Conservation (phyloP, 805 yeast species). For the Schwanniomyces yamadae region DNA sequence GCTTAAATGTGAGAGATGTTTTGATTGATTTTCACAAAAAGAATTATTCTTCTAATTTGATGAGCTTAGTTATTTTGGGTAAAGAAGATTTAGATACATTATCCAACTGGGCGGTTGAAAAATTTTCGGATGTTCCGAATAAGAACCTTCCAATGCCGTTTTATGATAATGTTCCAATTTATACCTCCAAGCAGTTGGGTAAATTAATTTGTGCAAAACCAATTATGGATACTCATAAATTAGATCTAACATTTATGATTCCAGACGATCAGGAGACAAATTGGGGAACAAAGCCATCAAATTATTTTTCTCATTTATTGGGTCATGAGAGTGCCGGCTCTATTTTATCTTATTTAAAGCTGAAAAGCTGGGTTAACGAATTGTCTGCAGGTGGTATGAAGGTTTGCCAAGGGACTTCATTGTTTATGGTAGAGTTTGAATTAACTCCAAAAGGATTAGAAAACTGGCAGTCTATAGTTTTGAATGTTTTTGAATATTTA, state of each 20-base stretch:
- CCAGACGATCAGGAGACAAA: constrained; percentile 65
- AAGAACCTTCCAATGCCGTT: constrained; percentile 42
- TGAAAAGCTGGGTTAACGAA: constrained; percentile 73
- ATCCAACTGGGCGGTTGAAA: constrained; percentile 65
- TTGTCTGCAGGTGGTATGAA: constrained; percentile 71
- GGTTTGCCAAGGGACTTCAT: constrained; percentile 63
- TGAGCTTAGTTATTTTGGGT: constrained; percentile 85
- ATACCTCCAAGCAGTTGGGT: constrained; percentile 47
- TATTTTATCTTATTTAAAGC: constrained; percentile 65
- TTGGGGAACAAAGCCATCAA: constrained; percentile 70
- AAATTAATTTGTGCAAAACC: constrained; percentile 69
- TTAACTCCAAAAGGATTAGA: constrained; percentile 71
- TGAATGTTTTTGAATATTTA: constrained; percentile 69
- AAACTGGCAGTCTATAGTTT: constrained; percentile 60
- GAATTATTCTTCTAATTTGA: constrained; percentile 80
- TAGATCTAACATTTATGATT: constrained; percentile 67
- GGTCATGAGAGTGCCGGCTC: constrained; percentile 96
- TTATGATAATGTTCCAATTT: constrained; percentile 47
- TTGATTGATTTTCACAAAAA: constrained; percentile 69
- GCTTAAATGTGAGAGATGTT: constrained; percentile 77
- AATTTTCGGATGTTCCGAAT: constrained; percentile 65
- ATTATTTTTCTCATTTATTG: constrained; percentile 73
- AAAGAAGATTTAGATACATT: constrained; percentile 73
- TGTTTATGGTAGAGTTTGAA: constrained; percentile 70
- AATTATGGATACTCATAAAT: constrained; percentile 70